Evolutionary conservation across 306 rosid species (phyloP).

Genomic region (Sindora glabra): DNA sequence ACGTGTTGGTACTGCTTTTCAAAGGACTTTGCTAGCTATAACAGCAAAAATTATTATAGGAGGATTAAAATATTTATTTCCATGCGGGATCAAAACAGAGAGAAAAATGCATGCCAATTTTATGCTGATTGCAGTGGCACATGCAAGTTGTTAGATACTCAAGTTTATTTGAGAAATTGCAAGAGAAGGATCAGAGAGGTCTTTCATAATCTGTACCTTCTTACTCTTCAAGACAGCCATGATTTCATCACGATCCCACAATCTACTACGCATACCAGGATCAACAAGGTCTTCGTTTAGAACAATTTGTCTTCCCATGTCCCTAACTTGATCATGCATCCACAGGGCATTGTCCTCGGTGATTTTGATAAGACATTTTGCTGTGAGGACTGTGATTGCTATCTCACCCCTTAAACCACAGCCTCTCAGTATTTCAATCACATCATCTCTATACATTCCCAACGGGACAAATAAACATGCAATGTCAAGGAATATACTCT

Average conservation of each 20-base stretch:
- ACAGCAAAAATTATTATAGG: too few species aligned
- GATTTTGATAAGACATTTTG: slow-evolving; percentile 49
- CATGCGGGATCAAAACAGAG: too few species aligned
- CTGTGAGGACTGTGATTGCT: slow-evolving; percentile 21
- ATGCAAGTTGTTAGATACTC: too few species aligned
- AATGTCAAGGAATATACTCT: slow-evolving; percentile 52
- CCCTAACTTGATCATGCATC: slow-evolving; percentile 72
- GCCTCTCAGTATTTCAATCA: slow-evolving; percentile 43
- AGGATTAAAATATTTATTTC: too few species aligned
- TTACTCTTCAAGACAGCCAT: slow-evolving; percentile 29
- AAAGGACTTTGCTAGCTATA: too few species aligned
- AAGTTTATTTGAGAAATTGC: background rate
- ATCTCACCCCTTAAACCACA: slow-evolving; percentile 52
- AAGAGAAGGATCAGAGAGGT: background rate
- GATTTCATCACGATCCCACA: slow-evolving; percentile 52
- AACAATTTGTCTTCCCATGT: slow-evolving; percentile 66
- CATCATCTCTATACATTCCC: slow-evolving; percentile 34
- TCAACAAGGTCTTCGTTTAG: slow-evolving; percentile 12
- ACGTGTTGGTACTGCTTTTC: too few species aligned
- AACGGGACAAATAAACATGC: slow-evolving; percentile 44
- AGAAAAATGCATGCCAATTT: too few species aligned
- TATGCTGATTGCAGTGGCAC: too few species aligned
- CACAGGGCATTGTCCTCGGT: slow-evolving; percentile 20
- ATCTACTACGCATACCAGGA: slow-evolving; percentile 45
- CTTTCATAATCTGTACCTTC: slow-evolving; percentile 19